These are phyloP conservation scores for Pythium brachiatum DNA, from an alignment of 352 stramenopile genomes.

Conservation along the genomic window DNA sequence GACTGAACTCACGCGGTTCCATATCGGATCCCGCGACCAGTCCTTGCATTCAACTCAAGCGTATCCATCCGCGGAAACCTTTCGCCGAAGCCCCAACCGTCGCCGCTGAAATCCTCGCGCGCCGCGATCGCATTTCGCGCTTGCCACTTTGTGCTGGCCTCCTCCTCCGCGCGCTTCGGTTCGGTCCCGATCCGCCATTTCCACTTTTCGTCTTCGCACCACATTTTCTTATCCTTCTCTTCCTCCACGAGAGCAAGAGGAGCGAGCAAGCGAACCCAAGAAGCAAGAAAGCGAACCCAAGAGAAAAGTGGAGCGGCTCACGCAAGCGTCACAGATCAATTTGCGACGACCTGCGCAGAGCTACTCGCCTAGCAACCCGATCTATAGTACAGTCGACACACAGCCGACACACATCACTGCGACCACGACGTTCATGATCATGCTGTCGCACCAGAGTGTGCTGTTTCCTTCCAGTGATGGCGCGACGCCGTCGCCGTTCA, in stretches of 20 bases:
- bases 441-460: slow-evolving; percentile 12
- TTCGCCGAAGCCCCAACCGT: slow-evolving; percentile 6
- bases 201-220: neutral
- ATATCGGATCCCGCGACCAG: neutral
- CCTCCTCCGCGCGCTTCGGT: slow-evolving; percentile 6
- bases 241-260: slow-evolving; percentile 5
- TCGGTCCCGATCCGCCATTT: slow-evolving; percentile 13
- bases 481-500: slow-evolving; percentile 2
- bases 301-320: neutral
- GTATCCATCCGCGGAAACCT: neutral
- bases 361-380: neutral
- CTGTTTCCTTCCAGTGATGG: slow-evolving; percentile 12
- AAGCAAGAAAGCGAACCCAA: neutral
- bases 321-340: slow-evolving; percentile 14
- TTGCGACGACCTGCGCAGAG: slow-evolving; percentile 10
- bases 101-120: slow-evolving; percentile 12
- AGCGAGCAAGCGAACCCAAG: slow-evolving; percentile 1
- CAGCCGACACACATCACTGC: too few relatives aligned
- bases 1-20: neutral
- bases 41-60: neutral
- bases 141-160: slow-evolving; percentile 23
- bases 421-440: neutral
- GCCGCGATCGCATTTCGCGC: slow-evolving; percentile 5
- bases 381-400: too few relatives aligned
- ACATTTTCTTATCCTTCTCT: slow-evolving; percentile 16